phyloP scores from a whole-genome alignment of 2,329 filamentous ascomycete genomes.

The Neonectria coccinea region DNA sequence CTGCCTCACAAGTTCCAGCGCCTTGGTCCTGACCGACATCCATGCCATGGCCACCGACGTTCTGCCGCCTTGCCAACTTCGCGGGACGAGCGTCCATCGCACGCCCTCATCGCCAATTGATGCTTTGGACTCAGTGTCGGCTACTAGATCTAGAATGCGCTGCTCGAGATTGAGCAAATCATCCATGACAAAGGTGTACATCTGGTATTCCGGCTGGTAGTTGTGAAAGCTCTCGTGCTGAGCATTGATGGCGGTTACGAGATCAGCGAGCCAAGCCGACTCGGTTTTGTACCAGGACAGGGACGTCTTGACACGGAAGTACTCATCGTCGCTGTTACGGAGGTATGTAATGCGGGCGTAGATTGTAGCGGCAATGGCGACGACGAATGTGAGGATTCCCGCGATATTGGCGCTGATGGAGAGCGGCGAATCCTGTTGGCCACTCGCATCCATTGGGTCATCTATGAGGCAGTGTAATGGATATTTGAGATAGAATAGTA shows the following conservation, averaged over 20 bases:
- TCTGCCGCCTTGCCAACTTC: slow-evolving; percentile 53
- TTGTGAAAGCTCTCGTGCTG: slow-evolving; percentile 41
- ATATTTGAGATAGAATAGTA: background rate
- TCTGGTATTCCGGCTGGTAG: slow-evolving; percentile 56
- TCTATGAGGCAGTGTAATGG: background rate
- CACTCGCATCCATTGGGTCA: slow-evolving; percentile 40
- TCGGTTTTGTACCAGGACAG: slow-evolving; percentile 64
- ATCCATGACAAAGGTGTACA: slow-evolving; percentile 62
- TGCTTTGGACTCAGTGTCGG: slow-evolving; percentile 54
- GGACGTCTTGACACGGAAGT: slow-evolving; percentile 60
- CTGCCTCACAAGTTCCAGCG: slow-evolving; percentile 59
- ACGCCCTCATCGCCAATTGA: slow-evolving; percentile 36
- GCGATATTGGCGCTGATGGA: slow-evolving; percentile 58
- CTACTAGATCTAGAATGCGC: slow-evolving; percentile 58
- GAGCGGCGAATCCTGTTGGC: slow-evolving; percentile 56
- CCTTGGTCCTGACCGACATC: slow-evolving; percentile 58
- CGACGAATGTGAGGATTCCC: slow-evolving; percentile 61
- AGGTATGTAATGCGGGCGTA: slow-evolving; percentile 60
- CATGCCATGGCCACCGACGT: slow-evolving; percentile 58
- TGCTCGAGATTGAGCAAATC: slow-evolving; percentile 58
- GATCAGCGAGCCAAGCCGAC: slow-evolving; percentile 58
- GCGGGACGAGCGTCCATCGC: slow-evolving; percentile 54
- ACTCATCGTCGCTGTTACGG: slow-evolving; percentile 60
- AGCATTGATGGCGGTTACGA: slow-evolving; percentile 50
- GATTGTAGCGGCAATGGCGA: slow-evolving; percentile 57